Conservation (phyloP, 2,329 filamentous ascomycete genomes). For the Colletotrichum sublineola region DNA sequence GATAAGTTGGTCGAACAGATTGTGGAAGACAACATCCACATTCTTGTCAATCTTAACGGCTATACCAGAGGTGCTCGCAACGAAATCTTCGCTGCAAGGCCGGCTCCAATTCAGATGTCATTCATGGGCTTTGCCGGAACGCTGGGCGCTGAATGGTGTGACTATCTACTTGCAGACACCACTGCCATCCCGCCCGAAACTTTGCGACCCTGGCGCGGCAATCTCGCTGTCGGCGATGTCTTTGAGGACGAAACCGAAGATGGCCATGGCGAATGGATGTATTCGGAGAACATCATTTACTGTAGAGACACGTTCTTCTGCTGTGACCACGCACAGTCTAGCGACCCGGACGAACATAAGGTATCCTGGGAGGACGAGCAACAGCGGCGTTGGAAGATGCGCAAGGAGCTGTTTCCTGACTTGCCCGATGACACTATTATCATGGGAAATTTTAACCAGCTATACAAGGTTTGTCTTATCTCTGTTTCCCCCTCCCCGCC, state of each 20-base stretch:
- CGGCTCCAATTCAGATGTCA: slow-evolving; percentile 97
- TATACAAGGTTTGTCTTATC: slow-evolving; percentile 85
- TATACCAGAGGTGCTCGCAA: slow-evolving; percentile 98
- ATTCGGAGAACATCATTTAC: slow-evolving; percentile 96
- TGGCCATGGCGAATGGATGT: slow-evolving; percentile 86
- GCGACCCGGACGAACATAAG: slow-evolving; percentile 75
- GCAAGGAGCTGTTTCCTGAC: slow-evolving; percentile 89
- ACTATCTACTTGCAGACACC: slow-evolving; percentile 92
- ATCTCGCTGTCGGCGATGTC: slow-evolving; percentile 79
- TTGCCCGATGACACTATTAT: slow-evolving; percentile 88
- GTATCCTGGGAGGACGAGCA: slow-evolving; percentile 89
- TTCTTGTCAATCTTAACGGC: slow-evolving; percentile 96
- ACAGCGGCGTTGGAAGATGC: slow-evolving; percentile 87
- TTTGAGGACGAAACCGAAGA: slow-evolving; percentile 75
- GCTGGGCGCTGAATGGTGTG: slow-evolving; percentile 96
- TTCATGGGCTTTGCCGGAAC: slow-evolving; percentile 99
- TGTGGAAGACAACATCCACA: slow-evolving; percentile 88
- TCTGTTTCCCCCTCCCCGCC: not conserved
- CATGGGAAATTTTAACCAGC: slow-evolving; percentile 96
- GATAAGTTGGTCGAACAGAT: slow-evolving; percentile 90
- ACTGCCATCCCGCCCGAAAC: slow-evolving; percentile 88
- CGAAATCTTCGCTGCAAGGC: slow-evolving; percentile 94
- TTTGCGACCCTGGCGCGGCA: slow-evolving; percentile 82
- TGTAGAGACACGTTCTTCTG: slow-evolving; percentile 97
- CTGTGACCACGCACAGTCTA: slow-evolving; percentile 95